These are phyloP conservation scores for Kazachstania psychrophila DNA, from an alignment of 805 yeast genomes.

Conservation along the genomic window DNA sequence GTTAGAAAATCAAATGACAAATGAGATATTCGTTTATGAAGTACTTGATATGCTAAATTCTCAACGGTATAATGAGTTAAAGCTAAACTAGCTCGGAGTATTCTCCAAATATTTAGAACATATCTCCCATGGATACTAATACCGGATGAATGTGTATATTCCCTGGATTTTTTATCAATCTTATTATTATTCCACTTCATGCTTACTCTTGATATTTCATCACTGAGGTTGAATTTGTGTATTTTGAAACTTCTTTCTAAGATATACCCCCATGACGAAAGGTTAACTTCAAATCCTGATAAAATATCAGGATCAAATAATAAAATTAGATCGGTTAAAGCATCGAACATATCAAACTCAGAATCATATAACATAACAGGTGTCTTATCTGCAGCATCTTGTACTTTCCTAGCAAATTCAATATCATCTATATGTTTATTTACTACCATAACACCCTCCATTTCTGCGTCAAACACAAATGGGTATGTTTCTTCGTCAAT, in stretches of 20 bases:
- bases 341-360: constrained; percentile 54
- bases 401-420: constrained; percentile 6
- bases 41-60: constrained; percentile 56
- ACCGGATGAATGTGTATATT: constrained; percentile 66
- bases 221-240: constrained; percentile 45
- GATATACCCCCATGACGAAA: constrained; percentile 83
- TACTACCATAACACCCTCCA: constrained; percentile 33
- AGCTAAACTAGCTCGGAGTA: constrained; percentile 51
- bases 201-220: constrained; percentile 52
- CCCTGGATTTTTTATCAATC: constrained; percentile 57
- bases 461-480: constrained; percentile 27
- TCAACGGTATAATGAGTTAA: constrained; percentile 67
- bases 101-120: constrained; percentile 76
- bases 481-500: constrained; percentile 38
- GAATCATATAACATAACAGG: constrained; percentile 36
- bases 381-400: constrained; percentile 12
- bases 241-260: constrained; percentile 48
- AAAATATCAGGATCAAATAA: constrained; percentile 78
- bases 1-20: constrained; percentile 44
- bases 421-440: constrained; percentile 4
- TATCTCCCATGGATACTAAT: constrained; percentile 72
- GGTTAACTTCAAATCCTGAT: constrained; percentile 75
- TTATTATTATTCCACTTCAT: constrained; percentile 41
- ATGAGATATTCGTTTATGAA: constrained; percentile 62
- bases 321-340: constrained; percentile 47